A percentile compares a stretch with the other conserved stretches of the same genome.
phyloP scores from a whole-genome alignment of 306 rosid genomes.

The Lupinus albus region DNA sequence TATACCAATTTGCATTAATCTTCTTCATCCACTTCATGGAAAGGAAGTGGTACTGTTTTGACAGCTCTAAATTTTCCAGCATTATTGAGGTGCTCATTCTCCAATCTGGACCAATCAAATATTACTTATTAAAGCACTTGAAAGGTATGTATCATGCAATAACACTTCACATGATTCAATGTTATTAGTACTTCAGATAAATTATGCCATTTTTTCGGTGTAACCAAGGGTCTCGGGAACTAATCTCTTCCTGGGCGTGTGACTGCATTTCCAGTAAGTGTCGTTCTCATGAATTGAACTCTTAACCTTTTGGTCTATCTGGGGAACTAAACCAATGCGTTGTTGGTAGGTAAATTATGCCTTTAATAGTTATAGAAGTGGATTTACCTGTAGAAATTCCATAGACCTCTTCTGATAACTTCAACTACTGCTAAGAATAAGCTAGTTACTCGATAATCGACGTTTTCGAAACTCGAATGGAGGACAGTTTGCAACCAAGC shows the following conservation, averaged over 20 bases:
- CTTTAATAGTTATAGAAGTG: not conserved
- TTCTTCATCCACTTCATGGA: conserved; percentile 94
- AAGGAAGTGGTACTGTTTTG: conserved; percentile 89
- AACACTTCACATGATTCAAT: not conserved
- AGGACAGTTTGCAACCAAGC: conserved; percentile 99
- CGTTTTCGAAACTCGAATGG: conserved; percentile 80
- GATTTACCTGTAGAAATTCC: conserved; percentile 92
- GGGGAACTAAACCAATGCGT: too few species aligned
- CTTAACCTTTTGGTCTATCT: too few species aligned
- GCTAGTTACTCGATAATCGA: conserved; percentile 80
- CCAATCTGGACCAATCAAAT: conserved; percentile 66
- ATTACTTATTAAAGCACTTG: conserved; percentile 22
- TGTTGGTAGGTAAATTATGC: not conserved
- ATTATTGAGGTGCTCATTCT: conserved; percentile 99
- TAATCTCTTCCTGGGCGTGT: too few species aligned
- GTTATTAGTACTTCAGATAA: not conserved
- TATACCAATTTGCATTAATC: conserved; percentile 52
- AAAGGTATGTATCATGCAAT: not conserved
- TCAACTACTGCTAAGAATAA: conserved; percentile 93
- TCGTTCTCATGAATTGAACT: too few species aligned
- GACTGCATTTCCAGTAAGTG: too few species aligned
- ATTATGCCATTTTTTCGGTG: too few species aligned
- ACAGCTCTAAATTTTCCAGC: conserved; percentile 99
- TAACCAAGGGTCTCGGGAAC: too few species aligned
- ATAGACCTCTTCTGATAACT: conserved; percentile 88